Conservation (phyloP, 768 basidiomycete species). For the Heimioporus sp. region DNA sequence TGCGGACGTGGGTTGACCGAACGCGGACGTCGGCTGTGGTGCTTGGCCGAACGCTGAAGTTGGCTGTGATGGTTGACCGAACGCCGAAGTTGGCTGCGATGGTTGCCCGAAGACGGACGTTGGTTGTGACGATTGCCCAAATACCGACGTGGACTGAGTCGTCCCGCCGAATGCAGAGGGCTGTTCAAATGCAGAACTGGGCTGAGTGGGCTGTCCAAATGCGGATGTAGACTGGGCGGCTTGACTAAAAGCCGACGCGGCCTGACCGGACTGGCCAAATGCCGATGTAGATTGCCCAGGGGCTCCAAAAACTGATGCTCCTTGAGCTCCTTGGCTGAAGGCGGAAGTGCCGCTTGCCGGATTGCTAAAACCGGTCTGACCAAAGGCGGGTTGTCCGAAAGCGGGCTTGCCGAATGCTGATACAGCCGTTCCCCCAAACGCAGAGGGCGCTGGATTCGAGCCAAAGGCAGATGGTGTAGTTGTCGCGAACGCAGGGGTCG, state of each 20-base stretch:
- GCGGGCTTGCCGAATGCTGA: constrained; percentile 25
- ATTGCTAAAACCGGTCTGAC: constrained; percentile 31
- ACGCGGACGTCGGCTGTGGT: constrained; percentile 25
- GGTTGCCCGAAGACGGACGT: constrained; percentile 25
- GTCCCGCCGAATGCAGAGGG: constrained; percentile 34
- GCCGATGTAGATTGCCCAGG: constrained; percentile 30
- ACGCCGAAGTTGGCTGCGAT: constrained; percentile 24
- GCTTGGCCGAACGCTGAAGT: constrained; percentile 39
- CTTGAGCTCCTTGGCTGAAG: constrained; percentile 27
- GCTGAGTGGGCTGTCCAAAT: constrained; percentile 34
- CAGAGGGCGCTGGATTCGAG: constrained; percentile 24
- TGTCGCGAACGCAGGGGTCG: constrained; percentile 22
- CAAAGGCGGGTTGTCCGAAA: constrained; percentile 42
- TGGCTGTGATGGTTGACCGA: constrained; percentile 34
- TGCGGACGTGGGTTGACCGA: constrained; percentile 30
- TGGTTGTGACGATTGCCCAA: constrained; percentile 27
- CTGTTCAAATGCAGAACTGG: constrained; percentile 36
- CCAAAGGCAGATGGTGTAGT: constrained; percentile 41
- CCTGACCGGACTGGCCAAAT: constrained; percentile 39
- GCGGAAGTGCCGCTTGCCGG: constrained; percentile 13
- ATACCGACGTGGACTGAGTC: constrained; percentile 28
- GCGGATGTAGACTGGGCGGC: constrained; percentile 23
- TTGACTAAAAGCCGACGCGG: constrained; percentile 37
- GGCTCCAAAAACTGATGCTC: constrained; percentile 37
- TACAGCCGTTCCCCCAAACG: constrained; percentile 31